Base-by-base conservation (phyloP, 352 stramenopile species). In the Phytophthora pini region DNA sequence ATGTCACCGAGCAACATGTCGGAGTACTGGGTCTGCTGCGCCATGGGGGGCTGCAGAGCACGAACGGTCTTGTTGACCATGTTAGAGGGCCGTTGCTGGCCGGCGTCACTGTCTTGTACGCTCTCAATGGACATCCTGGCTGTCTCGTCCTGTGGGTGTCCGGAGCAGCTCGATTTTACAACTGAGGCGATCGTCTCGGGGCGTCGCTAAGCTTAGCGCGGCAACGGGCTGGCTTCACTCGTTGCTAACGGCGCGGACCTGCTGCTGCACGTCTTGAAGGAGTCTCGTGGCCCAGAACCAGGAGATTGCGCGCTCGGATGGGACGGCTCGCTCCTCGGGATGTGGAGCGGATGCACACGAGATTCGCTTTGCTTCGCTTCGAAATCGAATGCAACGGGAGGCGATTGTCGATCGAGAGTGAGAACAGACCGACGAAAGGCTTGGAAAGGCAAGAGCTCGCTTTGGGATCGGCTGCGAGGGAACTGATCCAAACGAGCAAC, bases 1-100 rank as follows among this genome's bases (percentile, higher is more conserved):
- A 91, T 88, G 29, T 89, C 80, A 32, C 69, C 74, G 0, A 93
- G 77, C 32, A 93, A 67, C 59, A 83, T 77, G 64, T 93, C 80
- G 31, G 61, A 56, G 54, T 72, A 77, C 38, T 65, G 69, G 5
- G 52, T 51, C 47, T 67, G 70, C 12, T 72, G 72, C 36, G 66
- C 39, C 49, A 77, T 68, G 24, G 49, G 54, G 17, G 56, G 41
- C 52, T 65, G 62, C 15, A 68, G 57, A 20, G 22, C 4, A 20
- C 34, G 34, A 47, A 51, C 59, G 5, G 49, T 49, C 48, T 75
- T 65, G 47, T 55, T 39, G 47, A 32, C 15, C 44, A 55, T 51
- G 29, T 45, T 56, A 17, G 8, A 12, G 10, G 62, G 36, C 46
- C 56, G 53, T 12, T 43, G 52, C 45, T 61, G 56, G 56, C 46